phyloP scores from a whole-genome alignment of 2,329 filamentous ascomycete genomes.

The Colletotrichum siamense region DNA sequence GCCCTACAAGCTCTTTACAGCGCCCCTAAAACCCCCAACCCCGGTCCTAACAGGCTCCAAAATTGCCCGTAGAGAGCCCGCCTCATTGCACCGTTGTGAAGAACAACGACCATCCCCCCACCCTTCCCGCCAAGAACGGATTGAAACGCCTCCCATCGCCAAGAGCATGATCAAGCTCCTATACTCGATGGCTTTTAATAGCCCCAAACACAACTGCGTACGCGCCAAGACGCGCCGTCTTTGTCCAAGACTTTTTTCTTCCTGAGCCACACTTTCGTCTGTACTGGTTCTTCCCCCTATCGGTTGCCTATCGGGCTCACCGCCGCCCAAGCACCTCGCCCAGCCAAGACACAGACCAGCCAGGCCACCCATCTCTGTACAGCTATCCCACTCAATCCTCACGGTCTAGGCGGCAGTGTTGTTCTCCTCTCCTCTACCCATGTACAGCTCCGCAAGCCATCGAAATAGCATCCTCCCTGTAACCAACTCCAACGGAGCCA shows the following conservation, averaged over 20 bases:
- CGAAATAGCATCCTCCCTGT: slow-evolving; percentile 8
- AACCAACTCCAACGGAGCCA: background rate
- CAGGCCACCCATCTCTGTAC: background rate
- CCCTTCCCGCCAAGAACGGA: slow-evolving; percentile 5
- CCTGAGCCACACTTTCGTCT: background rate
- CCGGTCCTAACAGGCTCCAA: background rate
- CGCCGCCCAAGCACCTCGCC: background rate
- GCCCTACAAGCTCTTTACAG: background rate
- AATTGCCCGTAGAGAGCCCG: background rate
- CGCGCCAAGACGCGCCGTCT: slow-evolving; percentile 1
- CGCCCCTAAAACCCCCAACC: background rate
- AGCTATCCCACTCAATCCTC: background rate
- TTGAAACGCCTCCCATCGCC: slow-evolving; percentile 16
- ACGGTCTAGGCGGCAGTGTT: background rate
- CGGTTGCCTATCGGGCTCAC: background rate
- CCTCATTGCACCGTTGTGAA: background rate
- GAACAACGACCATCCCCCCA: background rate
- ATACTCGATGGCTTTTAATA: slow-evolving; percentile 17
- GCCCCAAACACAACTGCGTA: slow-evolving; percentile 11
- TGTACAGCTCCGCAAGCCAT: background rate
- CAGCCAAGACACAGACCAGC: background rate
- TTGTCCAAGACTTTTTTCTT: background rate
- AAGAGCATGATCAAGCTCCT: slow-evolving; percentile 20
- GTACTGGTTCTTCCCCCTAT: background rate
- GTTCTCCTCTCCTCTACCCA: background rate